A percentile compares a stretch with the other conserved stretches of the same genome.
These are phyloP conservation scores for Cajanus cajan DNA, from an alignment of 306 rosid genomes.

Conservation along the genomic window DNA sequence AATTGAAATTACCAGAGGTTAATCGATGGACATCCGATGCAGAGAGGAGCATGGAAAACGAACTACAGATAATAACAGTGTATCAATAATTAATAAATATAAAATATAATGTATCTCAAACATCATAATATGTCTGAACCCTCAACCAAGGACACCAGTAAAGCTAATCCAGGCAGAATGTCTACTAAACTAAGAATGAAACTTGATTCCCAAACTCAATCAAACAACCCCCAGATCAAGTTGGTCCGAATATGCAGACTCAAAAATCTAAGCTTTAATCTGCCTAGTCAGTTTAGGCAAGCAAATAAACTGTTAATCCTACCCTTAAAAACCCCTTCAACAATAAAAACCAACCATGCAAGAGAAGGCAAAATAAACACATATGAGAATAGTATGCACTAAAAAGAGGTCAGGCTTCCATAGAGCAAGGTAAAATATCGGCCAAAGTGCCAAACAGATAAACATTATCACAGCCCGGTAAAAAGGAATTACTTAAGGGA, in stretches of 20 bases:
- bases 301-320: neutral
- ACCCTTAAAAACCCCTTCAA: neutral
- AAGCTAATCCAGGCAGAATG: neutral
- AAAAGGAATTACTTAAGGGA: neutral
- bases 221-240: conserved; percentile 11
- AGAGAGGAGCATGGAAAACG: neutral
- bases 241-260: neutral
- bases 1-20: neutral
- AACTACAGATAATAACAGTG: neutral
- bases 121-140: neutral
- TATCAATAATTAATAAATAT: neutral
- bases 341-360: conserved; percentile 11
- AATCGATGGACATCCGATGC: neutral
- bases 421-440: neutral
- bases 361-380: neutral
- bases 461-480: neutral
- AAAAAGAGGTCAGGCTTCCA: neutral
- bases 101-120: neutral
- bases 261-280: neutral
- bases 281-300: neutral
- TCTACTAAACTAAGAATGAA: neutral
- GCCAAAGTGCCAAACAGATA: neutral
- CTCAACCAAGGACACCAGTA: neutral
- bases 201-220: conserved; percentile 7
- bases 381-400: neutral